Percentiles rank a stretch among this genome's conserved stretches.
These are phyloP conservation scores for Parsonsia alboflavescens DNA, from an alignment of 257 asterid species.

Conservation along the genomic window DNA sequence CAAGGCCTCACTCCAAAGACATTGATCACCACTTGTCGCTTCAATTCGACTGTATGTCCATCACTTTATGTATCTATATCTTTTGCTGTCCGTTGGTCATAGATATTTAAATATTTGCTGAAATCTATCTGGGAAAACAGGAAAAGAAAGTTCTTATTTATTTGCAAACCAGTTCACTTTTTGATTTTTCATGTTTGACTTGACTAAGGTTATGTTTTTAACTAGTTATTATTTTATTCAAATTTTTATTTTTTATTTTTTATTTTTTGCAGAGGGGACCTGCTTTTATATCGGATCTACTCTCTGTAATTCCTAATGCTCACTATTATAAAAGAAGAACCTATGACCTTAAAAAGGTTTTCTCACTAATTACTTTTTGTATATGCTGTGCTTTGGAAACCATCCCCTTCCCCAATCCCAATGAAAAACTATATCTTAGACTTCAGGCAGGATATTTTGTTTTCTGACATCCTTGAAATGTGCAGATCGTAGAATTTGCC, in stretches of 20 bases:
- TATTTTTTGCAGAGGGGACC: conserved; percentile 81
- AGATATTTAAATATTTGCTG: neutral
- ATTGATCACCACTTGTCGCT: conserved; percentile 86
- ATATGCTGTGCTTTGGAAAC: neutral
- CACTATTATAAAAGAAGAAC: conserved; percentile 86
- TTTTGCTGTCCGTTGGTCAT: neutral
- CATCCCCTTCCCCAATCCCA: neutral
- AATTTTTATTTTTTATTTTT: too few species aligned
- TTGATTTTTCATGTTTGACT: too few species aligned
- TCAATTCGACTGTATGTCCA: conserved; percentile 68
- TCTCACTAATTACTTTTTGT: neutral
- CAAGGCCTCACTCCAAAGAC: conserved; percentile 61
- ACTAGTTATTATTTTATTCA: neutral
- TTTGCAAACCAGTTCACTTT: neutral
- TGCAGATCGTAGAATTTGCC: conserved; percentile 82
- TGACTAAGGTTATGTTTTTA: neutral
- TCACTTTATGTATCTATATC: neutral
- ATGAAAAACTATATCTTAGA: neutral
- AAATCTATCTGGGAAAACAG: neutral
- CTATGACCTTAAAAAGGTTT: conserved; percentile 83
- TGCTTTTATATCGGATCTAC: conserved; percentile 64
- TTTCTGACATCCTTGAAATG: neutral
- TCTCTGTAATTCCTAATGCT: conserved; percentile 79
- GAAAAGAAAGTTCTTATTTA: neutral
- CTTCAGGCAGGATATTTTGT: neutral